Base-by-base conservation (phyloP, 768 basidiomycete species). In the Hygrophoropsis aurantiaca region DNA sequence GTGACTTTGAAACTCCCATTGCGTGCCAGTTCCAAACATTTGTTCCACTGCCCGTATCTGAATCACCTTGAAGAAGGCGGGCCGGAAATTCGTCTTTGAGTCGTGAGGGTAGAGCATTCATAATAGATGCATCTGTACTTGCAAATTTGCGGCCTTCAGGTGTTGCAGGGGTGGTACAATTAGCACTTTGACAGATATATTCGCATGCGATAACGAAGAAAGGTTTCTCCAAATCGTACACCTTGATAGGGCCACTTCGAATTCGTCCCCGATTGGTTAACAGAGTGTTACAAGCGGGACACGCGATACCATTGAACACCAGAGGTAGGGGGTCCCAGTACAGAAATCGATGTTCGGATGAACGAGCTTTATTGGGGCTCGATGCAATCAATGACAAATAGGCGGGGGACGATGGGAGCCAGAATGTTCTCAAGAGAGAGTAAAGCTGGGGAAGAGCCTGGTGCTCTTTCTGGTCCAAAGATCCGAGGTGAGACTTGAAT, bases 141-240 rank as follows among this genome's bases (percentile, higher is more conserved):
- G 85, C 82, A 54, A 81, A 89, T 52, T 72, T 80, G 24, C 86
- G 78, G 3, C 82, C 82, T 25, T 85, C 83, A 3, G 73, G 48
- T 7, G 68, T 59, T 21, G 69, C 58, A 25, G 70, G 61, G 23
- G 73, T 59, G 21, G 70, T 50, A 58, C 86, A 89, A 18, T 66
- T 35, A 1, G 65, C 34, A 23, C 74, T 81, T 41, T 74, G 74
- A 59, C 89, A 91, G 4, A 74, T 72, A 50, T 91, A 91, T 60
- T 87, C 84, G 59, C 87, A 88, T n/a, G 85, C 89, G 27, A 91
- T 87, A 62, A 91, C 77, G 59, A 85, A 90, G 67, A 90, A 91
- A 3, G 87, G 85, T 50, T 80, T 81, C 52, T 84, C 81, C 40
- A 91, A 78, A 55, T 91, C 88, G 60, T 89, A 87, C 4, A 90